A percentile compares a stretch with the other conserved stretches of the same genome.
Evolutionary conservation across 2,329 filamentous ascomycete species (phyloP).

Genomic region (Septoria petroselini): DNA sequence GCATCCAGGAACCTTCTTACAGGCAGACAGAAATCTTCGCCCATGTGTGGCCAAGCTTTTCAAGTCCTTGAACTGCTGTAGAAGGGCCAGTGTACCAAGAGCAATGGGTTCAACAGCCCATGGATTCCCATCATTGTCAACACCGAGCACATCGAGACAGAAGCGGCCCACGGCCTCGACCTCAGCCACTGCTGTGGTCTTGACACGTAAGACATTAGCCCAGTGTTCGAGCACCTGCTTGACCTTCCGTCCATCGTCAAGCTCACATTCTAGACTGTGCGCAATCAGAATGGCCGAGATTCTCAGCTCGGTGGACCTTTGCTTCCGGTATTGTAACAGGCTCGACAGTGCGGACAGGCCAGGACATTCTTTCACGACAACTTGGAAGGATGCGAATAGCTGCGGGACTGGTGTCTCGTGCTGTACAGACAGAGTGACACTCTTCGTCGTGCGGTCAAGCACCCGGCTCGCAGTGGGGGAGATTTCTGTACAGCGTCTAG

Average conservation of each 20-base stretch:
- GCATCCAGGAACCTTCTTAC: neutral
- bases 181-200: neutral
- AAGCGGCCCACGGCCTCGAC: neutral
- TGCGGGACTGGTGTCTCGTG: neutral
- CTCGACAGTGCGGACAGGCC: neutral
- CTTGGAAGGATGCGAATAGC: neutral
- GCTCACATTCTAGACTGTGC: neutral
- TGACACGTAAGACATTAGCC: neutral
- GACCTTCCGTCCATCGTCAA: neutral
- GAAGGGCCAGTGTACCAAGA: neutral
- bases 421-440: neutral
- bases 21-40: neutral
- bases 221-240: neutral
- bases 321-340: neutral
- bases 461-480: neutral
- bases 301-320: neutral
- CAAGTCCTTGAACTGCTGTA: neutral
- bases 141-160: neutral
- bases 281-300: neutral
- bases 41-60: neutral
- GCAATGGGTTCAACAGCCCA: neutral
- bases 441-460: neutral
- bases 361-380: neutral
- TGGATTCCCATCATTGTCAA: neutral
- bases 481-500: neutral